A percentile compares a stretch with the other conserved stretches of the same genome.
Conservation (phyloP, 768 basidiomycete genomes). For the Tricholomella constricta region DNA sequence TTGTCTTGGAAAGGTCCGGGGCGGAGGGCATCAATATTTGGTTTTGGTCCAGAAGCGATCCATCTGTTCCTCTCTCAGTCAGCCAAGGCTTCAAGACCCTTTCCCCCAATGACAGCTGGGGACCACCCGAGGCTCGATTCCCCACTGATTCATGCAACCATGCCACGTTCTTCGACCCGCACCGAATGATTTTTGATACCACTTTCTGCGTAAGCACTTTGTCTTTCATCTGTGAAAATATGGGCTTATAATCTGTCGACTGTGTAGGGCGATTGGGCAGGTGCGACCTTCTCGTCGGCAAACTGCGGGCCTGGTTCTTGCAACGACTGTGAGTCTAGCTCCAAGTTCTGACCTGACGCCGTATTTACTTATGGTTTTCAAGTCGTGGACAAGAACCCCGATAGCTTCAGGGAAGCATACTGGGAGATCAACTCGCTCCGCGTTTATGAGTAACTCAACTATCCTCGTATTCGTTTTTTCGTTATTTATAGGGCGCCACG, state of each 20-base stretch:
- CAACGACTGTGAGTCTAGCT: constrained; percentile 45
- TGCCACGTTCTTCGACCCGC: constrained; percentile 49
- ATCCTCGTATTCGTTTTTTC: no score
- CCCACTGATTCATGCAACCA: constrained; percentile 53
- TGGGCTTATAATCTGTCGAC: neutral
- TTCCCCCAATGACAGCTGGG: constrained; percentile 36
- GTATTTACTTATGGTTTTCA: neutral
- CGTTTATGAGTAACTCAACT: constrained; percentile 42
- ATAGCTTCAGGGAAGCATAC: constrained; percentile 61
- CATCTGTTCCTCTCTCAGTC: constrained; percentile 45
- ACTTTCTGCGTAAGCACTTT: constrained; percentile 57
- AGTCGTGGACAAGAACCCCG: constrained; percentile 65
- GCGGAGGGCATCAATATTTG: constrained; percentile 54
- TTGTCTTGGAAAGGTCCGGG: constrained; percentile 47
- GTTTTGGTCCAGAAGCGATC: constrained; percentile 57
- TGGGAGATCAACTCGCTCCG: constrained; percentile 68
- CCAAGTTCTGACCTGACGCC: neutral
- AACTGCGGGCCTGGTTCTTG: constrained; percentile 45
- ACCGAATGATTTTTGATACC: constrained; percentile 57
- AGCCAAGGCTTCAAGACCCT: constrained; percentile 19
- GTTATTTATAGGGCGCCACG: no score
- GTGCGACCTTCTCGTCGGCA: constrained; percentile 37
- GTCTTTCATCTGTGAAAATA: neutral
- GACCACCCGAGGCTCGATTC: constrained; percentile 50
- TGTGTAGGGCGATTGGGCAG: constrained; percentile 56